These are phyloP conservation scores for Lactifluus pinguis DNA, from an alignment of 768 basidiomycete genomes.

Conservation along the genomic window DNA sequence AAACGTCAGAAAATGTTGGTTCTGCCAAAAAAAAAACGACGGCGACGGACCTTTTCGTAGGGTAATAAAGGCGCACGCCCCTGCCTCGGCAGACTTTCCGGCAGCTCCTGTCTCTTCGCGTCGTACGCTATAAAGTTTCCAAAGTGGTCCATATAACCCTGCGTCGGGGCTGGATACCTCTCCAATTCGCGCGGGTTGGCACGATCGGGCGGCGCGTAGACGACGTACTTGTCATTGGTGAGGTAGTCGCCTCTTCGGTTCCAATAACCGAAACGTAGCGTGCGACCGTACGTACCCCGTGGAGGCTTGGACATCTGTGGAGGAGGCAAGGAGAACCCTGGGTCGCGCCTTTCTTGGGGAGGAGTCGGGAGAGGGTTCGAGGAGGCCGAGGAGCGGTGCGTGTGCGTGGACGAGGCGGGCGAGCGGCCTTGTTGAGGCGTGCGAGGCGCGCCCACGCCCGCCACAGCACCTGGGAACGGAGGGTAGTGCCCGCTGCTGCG, in stretches of 20 bases:
- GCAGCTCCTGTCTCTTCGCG: constrained; percentile 44
- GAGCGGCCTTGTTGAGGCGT: constrained; percentile 18
- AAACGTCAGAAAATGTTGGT: no score
- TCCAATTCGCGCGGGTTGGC: constrained; percentile 55
- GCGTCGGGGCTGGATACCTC: constrained; percentile 45
- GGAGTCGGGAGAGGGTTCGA: constrained; percentile 15
- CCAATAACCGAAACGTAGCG: constrained; percentile 55
- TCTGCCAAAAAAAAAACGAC: not conserved
- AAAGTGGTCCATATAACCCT: constrained; percentile 49
- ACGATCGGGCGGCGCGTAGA: constrained; percentile 50
- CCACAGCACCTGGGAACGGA: not conserved
- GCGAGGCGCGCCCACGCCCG: not conserved
- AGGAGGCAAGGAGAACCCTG: constrained; percentile 19
- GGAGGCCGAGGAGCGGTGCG: constrained; percentile 10
- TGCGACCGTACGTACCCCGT: constrained; percentile 23
- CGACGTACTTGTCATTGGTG: constrained; percentile 44
- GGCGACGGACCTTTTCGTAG: constrained; percentile 48
- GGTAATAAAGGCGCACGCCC: constrained; percentile 47
- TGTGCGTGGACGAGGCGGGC: constrained; percentile 14
- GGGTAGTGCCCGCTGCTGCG: not conserved
- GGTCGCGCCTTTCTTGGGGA: constrained; percentile 15
- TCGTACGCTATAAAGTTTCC: constrained; percentile 36
- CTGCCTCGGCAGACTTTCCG: constrained; percentile 49
- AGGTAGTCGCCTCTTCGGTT: constrained; percentile 70
- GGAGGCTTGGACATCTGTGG: constrained; percentile 26